These are phyloP conservation scores for Verticillium nubilum DNA, from an alignment of 2,329 filamentous ascomycete genomes.

Conservation along the genomic window DNA sequence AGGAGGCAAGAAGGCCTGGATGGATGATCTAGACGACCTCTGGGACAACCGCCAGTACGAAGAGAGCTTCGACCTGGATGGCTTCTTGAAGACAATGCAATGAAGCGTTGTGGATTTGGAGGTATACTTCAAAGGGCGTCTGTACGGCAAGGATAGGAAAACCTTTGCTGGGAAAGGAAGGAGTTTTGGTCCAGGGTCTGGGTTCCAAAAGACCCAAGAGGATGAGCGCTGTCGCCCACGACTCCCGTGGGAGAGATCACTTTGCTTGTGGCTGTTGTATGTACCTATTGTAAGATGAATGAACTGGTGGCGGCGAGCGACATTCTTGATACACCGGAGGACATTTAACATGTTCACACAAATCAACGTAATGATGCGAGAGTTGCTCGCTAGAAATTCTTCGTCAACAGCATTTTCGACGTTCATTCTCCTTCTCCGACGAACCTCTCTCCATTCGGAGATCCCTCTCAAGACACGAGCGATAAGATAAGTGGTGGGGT, in stretches of 20 bases:
- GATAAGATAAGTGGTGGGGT: neutral
- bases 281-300: neutral
- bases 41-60: constrained; percentile 99
- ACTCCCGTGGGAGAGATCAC: neutral
- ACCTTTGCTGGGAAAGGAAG: constrained; percentile 1
- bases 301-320: neutral
- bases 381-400: neutral
- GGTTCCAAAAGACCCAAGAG: neutral
- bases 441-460: too few species aligned
- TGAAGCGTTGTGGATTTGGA: constrained; percentile 16
- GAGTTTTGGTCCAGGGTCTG: constrained; percentile 8
- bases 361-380: neutral
- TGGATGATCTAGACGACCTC: constrained; percentile 90
- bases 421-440: too few species aligned
- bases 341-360: neutral
- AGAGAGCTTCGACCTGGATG: constrained; percentile 94
- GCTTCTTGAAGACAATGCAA: constrained; percentile 92
- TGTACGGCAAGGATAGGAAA: neutral
- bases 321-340: neutral
- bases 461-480: too few species aligned
- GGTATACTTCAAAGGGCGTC: neutral
- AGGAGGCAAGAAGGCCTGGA: constrained; percentile 92
- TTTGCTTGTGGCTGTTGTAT: neutral
- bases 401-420: too few species aligned
- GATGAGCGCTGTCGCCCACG: neutral